Evolutionary conservation across 2,329 filamentous ascomycete genomes (phyloP).

Genomic region (Thermothelomyces thermophilus): DNA sequence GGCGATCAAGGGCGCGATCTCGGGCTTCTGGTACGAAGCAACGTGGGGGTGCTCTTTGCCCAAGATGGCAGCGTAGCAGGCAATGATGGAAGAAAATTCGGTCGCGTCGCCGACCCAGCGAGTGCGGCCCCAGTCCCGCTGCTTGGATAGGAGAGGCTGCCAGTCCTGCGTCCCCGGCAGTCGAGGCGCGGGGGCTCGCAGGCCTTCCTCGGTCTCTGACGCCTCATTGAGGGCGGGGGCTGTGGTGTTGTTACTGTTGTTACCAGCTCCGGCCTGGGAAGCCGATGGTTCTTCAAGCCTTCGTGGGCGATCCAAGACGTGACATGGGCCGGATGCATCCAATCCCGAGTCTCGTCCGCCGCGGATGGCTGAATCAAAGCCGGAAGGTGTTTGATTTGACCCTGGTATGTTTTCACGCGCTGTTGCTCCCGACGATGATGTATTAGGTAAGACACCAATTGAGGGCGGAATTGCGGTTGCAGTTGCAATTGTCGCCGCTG

Average conservation of each 20-base stretch:
- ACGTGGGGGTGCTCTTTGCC: slow-evolving; percentile 17
- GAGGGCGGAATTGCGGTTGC: neutral
- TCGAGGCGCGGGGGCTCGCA: neutral
- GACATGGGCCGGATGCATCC: neutral
- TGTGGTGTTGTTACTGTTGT: neutral
- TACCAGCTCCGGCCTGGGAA: neutral
- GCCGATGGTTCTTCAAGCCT: neutral
- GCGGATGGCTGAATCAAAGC: neutral
- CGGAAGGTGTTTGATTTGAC: neutral
- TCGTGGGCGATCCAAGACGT: neutral
- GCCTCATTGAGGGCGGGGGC: neutral
- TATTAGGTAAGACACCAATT: neutral
- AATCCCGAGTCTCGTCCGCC: neutral
- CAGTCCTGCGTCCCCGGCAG: neutral
- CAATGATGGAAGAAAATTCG: slow-evolving; percentile 28
- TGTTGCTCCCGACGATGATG: neutral
- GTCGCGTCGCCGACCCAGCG: slow-evolving; percentile 1
- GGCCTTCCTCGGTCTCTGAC: neutral
- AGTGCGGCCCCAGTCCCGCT: slow-evolving; percentile 2
- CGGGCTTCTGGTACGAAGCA: slow-evolving; percentile 20
- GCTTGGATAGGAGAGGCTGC: slow-evolving; percentile 1
- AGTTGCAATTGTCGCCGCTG: neutral
- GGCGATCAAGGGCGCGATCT: slow-evolving; percentile 23
- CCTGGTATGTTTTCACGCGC: neutral
- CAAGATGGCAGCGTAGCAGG: slow-evolving; percentile 26